phyloP scores from a whole-genome alignment of 2,329 filamentous ascomycete species.

The Alternaria sp. region DNA sequence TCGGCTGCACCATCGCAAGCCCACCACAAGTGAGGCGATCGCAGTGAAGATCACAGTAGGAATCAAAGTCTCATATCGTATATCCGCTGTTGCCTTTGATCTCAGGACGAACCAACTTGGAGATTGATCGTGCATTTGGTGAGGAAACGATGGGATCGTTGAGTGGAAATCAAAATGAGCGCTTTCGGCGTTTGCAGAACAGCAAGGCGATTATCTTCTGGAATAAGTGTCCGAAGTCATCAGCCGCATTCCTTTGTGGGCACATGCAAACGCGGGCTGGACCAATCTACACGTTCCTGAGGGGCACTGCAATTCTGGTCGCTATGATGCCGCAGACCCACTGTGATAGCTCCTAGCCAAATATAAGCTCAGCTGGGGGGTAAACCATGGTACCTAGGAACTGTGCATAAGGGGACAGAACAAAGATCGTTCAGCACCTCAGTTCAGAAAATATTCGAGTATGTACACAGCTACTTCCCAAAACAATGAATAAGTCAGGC shows the following conservation, averaged over 20 bases:
- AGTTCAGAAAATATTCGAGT: background rate
- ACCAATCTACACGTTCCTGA: background rate
- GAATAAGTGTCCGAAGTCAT: background rate
- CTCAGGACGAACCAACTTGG: constrained; percentile 35
- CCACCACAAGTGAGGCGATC: constrained; percentile 31
- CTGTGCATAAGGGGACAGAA: background rate
- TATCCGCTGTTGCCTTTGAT: constrained; percentile 27
- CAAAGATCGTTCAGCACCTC: background rate
- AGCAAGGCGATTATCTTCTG: background rate
- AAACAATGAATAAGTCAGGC: background rate
- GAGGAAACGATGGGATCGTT: background rate
- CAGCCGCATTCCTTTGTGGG: background rate
- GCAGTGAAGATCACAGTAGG: constrained; percentile 32
- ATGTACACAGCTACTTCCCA: background rate
- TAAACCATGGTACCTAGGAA: background rate
- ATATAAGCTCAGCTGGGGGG: background rate
- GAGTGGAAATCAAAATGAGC: background rate
- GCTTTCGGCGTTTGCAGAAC: background rate
- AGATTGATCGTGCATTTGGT: constrained; percentile 21
- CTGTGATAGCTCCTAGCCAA: background rate
- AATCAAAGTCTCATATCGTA: constrained; percentile 31
- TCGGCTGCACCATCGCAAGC: constrained; percentile 38
- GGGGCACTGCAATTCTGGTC: constrained; percentile 1
- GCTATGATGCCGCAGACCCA: constrained; percentile 9
- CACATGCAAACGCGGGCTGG: background rate